Evolutionary conservation across 129 eudicot genomes (phyloP).

Genomic region (carrot (Daucus carota)): DH1_v3.0 NC_030383.2:2101001-2101500

Average conservation of each 20-base stretch:
- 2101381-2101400: slow-evolving; percentile 59
- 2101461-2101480: slow-evolving; percentile 40
- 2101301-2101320: slow-evolving; percentile 14
- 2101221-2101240: slow-evolving; percentile 43
- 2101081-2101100: slow-evolving; percentile 84
- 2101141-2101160: neutral
- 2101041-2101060: slow-evolving; percentile 27
- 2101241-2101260: slow-evolving; percentile 26
- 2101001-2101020: slow-evolving; percentile 30
- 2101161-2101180: neutral
- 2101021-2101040: slow-evolving; percentile 23
- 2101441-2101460: slow-evolving; percentile 66
- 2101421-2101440: slow-evolving; percentile 79
- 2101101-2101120: slow-evolving; percentile 77
- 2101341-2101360: slow-evolving; percentile 23
- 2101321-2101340: slow-evolving; percentile 31
- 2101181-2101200: neutral
- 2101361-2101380: slow-evolving; percentile 30
- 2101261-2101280: slow-evolving; percentile 30
- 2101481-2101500: slow-evolving; percentile 39
- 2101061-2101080: slow-evolving; percentile 46
- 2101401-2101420: slow-evolving; percentile 65
- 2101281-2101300: slow-evolving; percentile 29
- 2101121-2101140: slow-evolving; percentile 69
- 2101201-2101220: neutral